These are phyloP conservation scores for Vigna radiata DNA, from an alignment of 306 rosid species.

Conservation along the genomic window DNA sequence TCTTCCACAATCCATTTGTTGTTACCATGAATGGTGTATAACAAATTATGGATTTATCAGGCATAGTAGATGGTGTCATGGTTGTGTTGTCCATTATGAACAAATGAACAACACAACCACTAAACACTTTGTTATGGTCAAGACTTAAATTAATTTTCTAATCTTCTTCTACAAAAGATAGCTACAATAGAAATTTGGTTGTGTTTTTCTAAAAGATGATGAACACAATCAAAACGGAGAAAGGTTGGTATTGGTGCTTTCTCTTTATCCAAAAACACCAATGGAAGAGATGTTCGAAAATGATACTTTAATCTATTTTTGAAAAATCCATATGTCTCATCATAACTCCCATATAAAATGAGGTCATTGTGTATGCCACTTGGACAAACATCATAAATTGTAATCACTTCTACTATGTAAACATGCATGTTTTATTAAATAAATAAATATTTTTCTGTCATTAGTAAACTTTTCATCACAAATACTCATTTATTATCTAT, in stretches of 20 bases:
- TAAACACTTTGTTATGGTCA: background rate
- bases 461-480: no score
- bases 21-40: conserved; percentile 78
- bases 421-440: no score
- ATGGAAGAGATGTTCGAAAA: background rate
- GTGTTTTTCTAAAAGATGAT: background rate
- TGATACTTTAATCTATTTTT: conserved; percentile 15
- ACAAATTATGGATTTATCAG: conserved; percentile 59
- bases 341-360: background rate
- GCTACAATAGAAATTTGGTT: background rate
- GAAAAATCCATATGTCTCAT: background rate
- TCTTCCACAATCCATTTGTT: conserved; percentile 73
- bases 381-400: background rate
- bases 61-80: background rate
- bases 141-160: background rate
- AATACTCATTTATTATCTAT: no score
- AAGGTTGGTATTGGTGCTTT: background rate
- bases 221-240: background rate
- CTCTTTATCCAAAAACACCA: background rate
- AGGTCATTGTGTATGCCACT: background rate
- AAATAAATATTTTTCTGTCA: no score
- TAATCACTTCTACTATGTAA: background rate
- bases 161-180: background rate
- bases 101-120: conserved; percentile 12
- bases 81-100: conserved; percentile 24